A percentile compares a stretch with the other conserved stretches of the same genome.
Evolutionary conservation across 2,329 filamentous ascomycete genomes (phyloP).

Genomic region (Fusarium denticulatum): DNA sequence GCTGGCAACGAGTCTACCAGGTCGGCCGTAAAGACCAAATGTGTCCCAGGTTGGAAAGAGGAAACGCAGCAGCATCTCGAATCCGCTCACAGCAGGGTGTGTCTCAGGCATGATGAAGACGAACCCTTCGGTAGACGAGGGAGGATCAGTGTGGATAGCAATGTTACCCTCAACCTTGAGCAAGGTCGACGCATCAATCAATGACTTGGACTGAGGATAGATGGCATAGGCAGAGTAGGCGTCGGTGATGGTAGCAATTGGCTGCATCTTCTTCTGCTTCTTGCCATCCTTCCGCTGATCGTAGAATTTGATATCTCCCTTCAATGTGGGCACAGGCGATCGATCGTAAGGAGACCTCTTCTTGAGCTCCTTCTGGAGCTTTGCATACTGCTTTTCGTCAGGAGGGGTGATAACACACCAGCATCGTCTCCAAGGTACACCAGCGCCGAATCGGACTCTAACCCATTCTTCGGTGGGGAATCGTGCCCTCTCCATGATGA

Average conservation of each 20-base stretch:
- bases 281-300: constrained; percentile 78
- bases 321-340: constrained; percentile 71
- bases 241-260: constrained; percentile 91
- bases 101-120: constrained; percentile 98
- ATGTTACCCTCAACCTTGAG: constrained; percentile 94
- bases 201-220: constrained; percentile 91
- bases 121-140: constrained; percentile 86
- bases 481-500: constrained; percentile 84
- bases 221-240: constrained; percentile 94
- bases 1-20: constrained; percentile 86
- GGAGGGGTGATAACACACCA: constrained; percentile 96
- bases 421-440: constrained; percentile 94
- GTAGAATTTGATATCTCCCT: constrained; percentile 94
- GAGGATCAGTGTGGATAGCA: constrained; percentile 82
- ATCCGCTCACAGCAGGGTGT: constrained; percentile 89
- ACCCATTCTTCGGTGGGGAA: constrained; percentile 92
- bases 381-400: constrained; percentile 90
- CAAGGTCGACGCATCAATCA: constrained; percentile 94
- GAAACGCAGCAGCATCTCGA: constrained; percentile 94
- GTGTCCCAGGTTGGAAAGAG: constrained; percentile 95
- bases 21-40: constrained; percentile 90
- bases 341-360: constrained; percentile 86
- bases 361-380: constrained; percentile 84
- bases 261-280: constrained; percentile 89
- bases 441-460: constrained; percentile 92